Percentiles rank a stretch among this genome's conserved stretches.
Conservation (phyloP, 2,329 filamentous ascomycete species). For the Ceratocystis huliohia region DNA sequence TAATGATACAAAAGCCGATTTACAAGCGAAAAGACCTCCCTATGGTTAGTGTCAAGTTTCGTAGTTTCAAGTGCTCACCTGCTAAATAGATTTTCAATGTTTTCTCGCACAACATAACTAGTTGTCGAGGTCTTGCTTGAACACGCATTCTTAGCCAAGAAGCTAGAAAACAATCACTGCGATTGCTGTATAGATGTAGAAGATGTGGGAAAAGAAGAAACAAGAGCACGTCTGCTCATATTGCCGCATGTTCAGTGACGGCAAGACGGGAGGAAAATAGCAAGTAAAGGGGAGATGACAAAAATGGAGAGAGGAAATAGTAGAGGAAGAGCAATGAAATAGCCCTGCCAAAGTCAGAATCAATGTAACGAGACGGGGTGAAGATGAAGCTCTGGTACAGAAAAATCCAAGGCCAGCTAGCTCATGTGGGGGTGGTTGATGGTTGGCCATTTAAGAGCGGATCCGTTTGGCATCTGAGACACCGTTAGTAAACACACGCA, state of each 20-base stretch:
- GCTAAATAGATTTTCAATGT: background rate
- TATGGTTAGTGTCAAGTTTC: background rate
- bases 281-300: background rate
- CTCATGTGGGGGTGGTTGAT: too few species aligned
- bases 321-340: background rate
- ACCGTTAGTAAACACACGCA: background rate
- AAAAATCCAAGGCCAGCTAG: too few species aligned
- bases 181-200: background rate
- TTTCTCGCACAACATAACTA: background rate
- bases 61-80: background rate
- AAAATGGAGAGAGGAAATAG: background rate
- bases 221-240: background rate
- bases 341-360: background rate
- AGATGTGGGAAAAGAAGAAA: background rate
- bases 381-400: too few species aligned
- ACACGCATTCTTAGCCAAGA: background rate
- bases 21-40: background rate
- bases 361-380: too few species aligned
- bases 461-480: conserved; percentile 16
- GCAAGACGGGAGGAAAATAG: background rate
- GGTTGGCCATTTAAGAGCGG: conserved; percentile 1
- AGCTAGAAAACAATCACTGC: background rate
- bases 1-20: background rate
- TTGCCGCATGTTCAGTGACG: background rate
- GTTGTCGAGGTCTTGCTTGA: background rate